Base-by-base conservation (phyloP, 768 basidiomycete genomes). In the Calocybe indica region DNA sequence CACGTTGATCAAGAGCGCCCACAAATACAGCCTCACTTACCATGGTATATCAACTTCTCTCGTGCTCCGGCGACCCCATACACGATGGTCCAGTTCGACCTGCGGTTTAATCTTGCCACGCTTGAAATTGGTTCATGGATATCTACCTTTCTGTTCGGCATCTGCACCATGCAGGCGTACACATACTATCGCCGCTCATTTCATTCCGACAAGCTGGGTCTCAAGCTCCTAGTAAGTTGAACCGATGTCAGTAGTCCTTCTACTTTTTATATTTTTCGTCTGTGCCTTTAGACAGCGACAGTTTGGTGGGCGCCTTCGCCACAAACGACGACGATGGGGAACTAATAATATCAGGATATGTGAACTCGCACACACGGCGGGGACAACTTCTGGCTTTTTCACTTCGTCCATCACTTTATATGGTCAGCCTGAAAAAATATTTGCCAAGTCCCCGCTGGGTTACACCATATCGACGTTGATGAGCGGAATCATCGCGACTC, bases 401-500 rank as follows among this genome's bases (percentile, higher is more conserved):
- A 43, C 2, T 15, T 11, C 34, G 6, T 43, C 42, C 15, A 43
- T 43, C 15, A n/a, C 34, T 11, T 13, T 14, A 28, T 30, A 28
- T 15, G 34, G 34, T 32, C 9, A 43, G 8, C 42, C 42, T 13
- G 14, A 15, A 15, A 43, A 43, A 31, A 43, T 43, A 28, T 43
- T 43, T 13, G 5, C 42, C 3, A 43, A 43, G 7, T 22, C 42
- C 7, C 7, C 42, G 9, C 29, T 43, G 10, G 42, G 42, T 14
- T 43, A 43, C n/a, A 15, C 14, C 30, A 32, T 43, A 13, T 5
- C 42, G 13, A 43, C 28, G 7, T 43, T 22, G 7, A 28, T 22
- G 22, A 43, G 42, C 31, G 42, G 22, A 29, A 31, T 43, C 7
- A n/a, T 43, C 47, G 53, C 11, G 45, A 49, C 30, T 49, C 39